A percentile compares a stretch with the other conserved stretches of the same genome.
These are phyloP conservation scores for Tylopilus orsonianus DNA, from an alignment of 1,284 basidiomycete species.

Conservation along the genomic window DNA sequence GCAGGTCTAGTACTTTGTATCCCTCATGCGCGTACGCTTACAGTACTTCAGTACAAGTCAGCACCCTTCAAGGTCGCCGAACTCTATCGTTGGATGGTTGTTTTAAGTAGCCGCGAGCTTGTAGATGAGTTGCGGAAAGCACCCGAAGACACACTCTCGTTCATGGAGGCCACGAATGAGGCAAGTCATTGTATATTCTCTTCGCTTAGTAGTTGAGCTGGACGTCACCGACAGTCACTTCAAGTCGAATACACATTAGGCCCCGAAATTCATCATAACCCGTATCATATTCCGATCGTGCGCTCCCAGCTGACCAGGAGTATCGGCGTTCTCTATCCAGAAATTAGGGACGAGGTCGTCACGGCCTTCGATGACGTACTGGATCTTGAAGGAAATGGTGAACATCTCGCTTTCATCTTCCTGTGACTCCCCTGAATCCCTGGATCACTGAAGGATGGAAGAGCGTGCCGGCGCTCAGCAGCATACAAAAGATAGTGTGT, in stretches of 20 bases:
- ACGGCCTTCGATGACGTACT: constrained; percentile 29
- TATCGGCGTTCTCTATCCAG: background rate
- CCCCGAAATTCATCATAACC: background rate
- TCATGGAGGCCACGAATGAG: background rate
- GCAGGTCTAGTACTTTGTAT: background rate
- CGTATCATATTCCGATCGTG: background rate
- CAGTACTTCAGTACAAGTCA: background rate
- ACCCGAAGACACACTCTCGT: constrained; percentile 19
- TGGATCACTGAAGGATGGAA: constrained; percentile 30
- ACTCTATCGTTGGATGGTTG: constrained; percentile 39
- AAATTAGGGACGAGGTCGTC: constrained; percentile 34
- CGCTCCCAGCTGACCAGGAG: background rate
- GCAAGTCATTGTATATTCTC: background rate
- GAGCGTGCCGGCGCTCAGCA: constrained; percentile 17
- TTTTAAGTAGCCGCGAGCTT: constrained; percentile 36
- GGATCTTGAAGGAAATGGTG: constrained; percentile 17
- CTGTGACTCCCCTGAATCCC: background rate
- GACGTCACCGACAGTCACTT: background rate
- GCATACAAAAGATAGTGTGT: constrained; percentile 29
- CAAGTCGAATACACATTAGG: background rate
- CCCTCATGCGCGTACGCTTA: background rate
- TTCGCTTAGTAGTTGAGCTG: background rate
- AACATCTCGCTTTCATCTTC: background rate
- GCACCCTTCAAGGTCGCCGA: constrained; percentile 41
- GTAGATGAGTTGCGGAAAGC: constrained; percentile 43